phyloP scores from a whole-genome alignment of 371 early-diverging fungal genomes.

The Blakeslea trispora region DNA sequence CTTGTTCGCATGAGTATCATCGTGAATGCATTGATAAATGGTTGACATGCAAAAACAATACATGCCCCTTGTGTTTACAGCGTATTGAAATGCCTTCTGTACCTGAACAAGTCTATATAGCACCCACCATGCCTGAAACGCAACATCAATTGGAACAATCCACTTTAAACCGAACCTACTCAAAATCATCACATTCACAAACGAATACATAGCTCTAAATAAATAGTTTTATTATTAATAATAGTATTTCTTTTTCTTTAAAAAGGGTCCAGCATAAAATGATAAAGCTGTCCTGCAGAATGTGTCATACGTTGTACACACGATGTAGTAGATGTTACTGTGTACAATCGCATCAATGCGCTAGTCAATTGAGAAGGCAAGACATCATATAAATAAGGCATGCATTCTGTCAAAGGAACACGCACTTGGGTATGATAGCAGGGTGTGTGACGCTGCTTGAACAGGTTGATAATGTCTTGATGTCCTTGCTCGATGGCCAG shows the following conservation, averaged over 20 bases:
- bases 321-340: constrained; percentile 29
- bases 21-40: constrained; percentile 74
- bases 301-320: constrained; percentile 30
- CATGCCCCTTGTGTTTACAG: constrained; percentile 48
- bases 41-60: constrained; percentile 49
- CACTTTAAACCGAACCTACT: neutral
- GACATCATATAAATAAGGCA: constrained; percentile 3
- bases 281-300: constrained; percentile 41
- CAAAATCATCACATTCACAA: neutral
- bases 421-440: constrained; percentile 37
- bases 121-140: neutral
- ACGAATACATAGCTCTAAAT: neutral
- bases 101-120: constrained; percentile 9
- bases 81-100: constrained; percentile 13
- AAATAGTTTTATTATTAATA: too few species aligned
- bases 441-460: constrained; percentile 18
- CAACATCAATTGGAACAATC: neutral
- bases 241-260: constrained; percentile 9
- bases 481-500: constrained; percentile 45
- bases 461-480: constrained; percentile 26
- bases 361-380: constrained; percentile 27
- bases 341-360: constrained; percentile 30
- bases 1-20: constrained; percentile 82
- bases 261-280: constrained; percentile 48
- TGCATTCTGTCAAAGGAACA: constrained; percentile 10